phyloP scores from a whole-genome alignment of 306 rosid genomes.

The Begonia peltatifolia region DNA sequence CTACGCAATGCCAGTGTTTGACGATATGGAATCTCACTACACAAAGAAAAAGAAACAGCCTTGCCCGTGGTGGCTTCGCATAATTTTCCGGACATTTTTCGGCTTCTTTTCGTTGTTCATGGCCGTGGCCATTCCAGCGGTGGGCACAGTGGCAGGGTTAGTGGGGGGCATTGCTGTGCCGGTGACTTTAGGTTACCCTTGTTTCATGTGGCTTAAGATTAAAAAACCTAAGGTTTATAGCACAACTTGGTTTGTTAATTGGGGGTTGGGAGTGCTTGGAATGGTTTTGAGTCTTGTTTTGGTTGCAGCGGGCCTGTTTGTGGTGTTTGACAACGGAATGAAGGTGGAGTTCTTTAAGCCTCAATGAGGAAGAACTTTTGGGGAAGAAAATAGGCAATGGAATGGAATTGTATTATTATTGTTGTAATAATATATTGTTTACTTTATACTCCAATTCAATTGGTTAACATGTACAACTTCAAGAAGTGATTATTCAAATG shows the following conservation, averaged over 20 bases:
- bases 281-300: slow-evolving; percentile 13
- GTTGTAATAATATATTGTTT: no score
- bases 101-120: slow-evolving; percentile 25
- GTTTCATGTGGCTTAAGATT: slow-evolving; percentile 49
- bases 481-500: no score
- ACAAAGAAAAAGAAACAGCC: slow-evolving; percentile 26
- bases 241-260: slow-evolving; percentile 22
- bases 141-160: slow-evolving; percentile 31
- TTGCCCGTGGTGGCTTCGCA: slow-evolving; percentile 39
- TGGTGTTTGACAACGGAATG: slow-evolving; percentile 18
- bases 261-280: slow-evolving; percentile 27
- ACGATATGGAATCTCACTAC: slow-evolving; percentile 31
- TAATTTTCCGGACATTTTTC: slow-evolving; percentile 14
- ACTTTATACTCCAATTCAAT: no score
- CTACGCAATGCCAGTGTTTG: slow-evolving; percentile 45
- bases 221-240: slow-evolving; percentile 14
- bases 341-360: slow-evolving; percentile 32
- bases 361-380: slow-evolving; percentile 2
- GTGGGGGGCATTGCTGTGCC: slow-evolving; percentile 42
- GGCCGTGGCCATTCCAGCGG: slow-evolving; percentile 31
- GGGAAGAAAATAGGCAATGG: neutral
- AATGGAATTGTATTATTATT: no score
- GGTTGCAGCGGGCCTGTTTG: slow-evolving; percentile 25
- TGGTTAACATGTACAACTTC: no score
- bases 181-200: slow-evolving; percentile 38